Conservation (phyloP, 1,284 basidiomycete genomes). For the Porodaedalea pini region DNA sequence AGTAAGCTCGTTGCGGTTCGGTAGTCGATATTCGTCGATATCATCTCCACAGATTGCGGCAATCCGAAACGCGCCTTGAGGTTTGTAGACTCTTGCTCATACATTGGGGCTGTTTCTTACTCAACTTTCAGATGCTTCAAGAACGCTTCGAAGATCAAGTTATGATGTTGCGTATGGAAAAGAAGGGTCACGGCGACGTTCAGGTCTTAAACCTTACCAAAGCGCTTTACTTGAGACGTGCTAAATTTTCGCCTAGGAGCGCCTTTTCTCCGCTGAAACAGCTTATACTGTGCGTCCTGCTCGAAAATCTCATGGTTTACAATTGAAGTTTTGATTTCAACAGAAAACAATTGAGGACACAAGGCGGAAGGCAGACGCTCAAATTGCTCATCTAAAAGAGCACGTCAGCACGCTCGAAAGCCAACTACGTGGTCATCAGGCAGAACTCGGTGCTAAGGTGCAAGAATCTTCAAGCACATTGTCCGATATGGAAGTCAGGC, state of each 20-base stretch:
- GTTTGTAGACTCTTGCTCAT: constrained; percentile 20
- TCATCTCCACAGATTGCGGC: constrained; percentile 24
- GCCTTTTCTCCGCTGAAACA: constrained; percentile 8
- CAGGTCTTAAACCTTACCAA: constrained; percentile 38
- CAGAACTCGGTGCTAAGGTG: background rate
- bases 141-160: constrained; percentile 59
- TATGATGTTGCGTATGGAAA: constrained; percentile 46
- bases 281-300: constrained; percentile 7
- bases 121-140: constrained; percentile 42
- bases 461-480: background rate
- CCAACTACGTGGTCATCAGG: background rate
- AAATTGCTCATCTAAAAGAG: constrained; percentile 1
- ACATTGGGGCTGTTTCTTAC: background rate
- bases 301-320: background rate
- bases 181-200: constrained; percentile 50
- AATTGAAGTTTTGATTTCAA: background rate
- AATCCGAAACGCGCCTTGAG: constrained; percentile 28
- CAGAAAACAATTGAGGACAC: constrained; percentile 11
- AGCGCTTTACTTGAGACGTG: background rate
- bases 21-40: background rate
- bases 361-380: background rate
- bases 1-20: constrained; percentile 21
- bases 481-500: background rate
- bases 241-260: constrained; percentile 6
- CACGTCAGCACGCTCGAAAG: background rate